Evolutionary conservation across 2,329 filamentous ascomycete genomes (phyloP), one percentile per base, ranked within the genome.

Genomic region (Epichloe amarillans): DNA sequence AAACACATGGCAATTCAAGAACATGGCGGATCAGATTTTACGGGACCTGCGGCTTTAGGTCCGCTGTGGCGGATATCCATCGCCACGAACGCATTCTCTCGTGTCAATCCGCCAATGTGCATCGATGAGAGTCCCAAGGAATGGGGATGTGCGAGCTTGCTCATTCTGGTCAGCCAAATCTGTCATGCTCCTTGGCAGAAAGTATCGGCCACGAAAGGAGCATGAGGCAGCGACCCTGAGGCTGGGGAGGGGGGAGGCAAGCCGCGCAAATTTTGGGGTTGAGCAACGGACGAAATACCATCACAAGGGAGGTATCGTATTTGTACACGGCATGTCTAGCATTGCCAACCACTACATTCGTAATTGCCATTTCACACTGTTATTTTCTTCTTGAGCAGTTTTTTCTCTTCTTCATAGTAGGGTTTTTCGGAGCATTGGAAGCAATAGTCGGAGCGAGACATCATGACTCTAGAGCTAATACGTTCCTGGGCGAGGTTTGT

Each of bases 1-100:
- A 37, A 91, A 94, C 53, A 97, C 93, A 52, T 97, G 91, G 90
- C 90, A 96, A 67, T 98, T 95, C 71, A 95, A 96, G 73, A 91
- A 88, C 62, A 94, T 97, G 89, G 93, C 93, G 37, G 90, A 95
- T 68, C 89, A 89, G 60, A 96, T 98, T 61, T 73, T 98, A 58
- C 82, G 85, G 62, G 89, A 93, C 65, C 71, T 98, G 58, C 82
- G 83, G 63, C 76, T 97, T 55, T 95, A 70, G 72, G 54, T n/a
- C n/a, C 39, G 5, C 37, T 30, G 10, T 17, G 14, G 39, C 11
- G 15, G 35, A 26, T n/a, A 17, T 33, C 21, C 40, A 23, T 36
- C 41, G 14, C 30, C 14, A n/a, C 11, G 17, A 14, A 45, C n/a
- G 17, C 12, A 12, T 46, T 10, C 12, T 44, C 8, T 44, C n/a